A percentile compares a stretch with the other conserved stretches of the same genome.
phyloP scores from a whole-genome alignment of 495 filamentous ascomycete genomes.

The Penicillium ochrochloron region DNA sequence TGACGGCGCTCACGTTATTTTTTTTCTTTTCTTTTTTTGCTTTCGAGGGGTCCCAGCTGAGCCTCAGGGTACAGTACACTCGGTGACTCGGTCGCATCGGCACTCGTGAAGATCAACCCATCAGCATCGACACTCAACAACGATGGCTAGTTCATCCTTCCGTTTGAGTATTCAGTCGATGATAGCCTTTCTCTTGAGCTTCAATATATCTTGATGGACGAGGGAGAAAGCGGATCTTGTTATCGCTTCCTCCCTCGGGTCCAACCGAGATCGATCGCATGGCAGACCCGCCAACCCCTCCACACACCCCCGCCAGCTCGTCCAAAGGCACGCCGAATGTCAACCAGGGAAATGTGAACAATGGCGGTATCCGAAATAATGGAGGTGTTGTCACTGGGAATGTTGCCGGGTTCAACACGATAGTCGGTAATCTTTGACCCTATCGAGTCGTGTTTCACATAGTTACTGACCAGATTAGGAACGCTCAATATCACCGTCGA shows the following conservation, averaged over 20 bases:
- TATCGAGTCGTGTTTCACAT: neutral
- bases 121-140: neutral
- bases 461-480: neutral
- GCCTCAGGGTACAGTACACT: neutral
- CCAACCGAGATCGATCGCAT: slow-evolving; percentile 3
- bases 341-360: neutral
- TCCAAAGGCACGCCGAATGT: neutral
- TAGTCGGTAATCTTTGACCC: slow-evolving; percentile 3
- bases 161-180: neutral
- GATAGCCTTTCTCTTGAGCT: neutral
- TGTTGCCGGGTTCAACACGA: neutral
- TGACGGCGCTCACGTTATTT: neutral
- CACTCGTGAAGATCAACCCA: neutral
- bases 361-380: neutral
- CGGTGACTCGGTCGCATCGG: neutral
- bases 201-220: slow-evolving; percentile 1
- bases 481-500: neutral
- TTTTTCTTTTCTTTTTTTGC: neutral
- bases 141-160: neutral
- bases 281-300: slow-evolving; percentile 5
- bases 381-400: slow-evolving; percentile 1
- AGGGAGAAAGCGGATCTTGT: neutral
- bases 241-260: slow-evolving; percentile 7
- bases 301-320: slow-evolving; percentile 2
- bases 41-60: neutral